A percentile compares a stretch with the other conserved stretches of the same genome.
Evolutionary conservation across 2,329 filamentous ascomycete genomes (phyloP).

Genomic region (Penicillium sclerotiorum): DNA sequence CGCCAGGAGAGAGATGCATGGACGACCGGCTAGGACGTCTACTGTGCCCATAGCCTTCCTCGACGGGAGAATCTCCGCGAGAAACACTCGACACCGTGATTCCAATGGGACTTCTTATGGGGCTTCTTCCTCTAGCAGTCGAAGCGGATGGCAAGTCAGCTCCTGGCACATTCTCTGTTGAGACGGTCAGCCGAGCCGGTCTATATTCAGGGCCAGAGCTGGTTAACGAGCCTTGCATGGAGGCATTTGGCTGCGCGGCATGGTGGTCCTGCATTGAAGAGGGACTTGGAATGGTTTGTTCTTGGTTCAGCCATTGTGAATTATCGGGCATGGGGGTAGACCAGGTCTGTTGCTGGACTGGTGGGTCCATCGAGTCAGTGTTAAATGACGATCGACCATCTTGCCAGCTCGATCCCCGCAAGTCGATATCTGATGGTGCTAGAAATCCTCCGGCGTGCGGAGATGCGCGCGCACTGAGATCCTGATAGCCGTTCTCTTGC

Average conservation of each 20-base stretch:
- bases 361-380: conserved; percentile 7
- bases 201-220: conserved; percentile 1
- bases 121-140: conserved; percentile 40
- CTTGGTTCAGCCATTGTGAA: conserved; percentile 38
- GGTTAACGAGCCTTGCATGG: conserved; percentile 12
- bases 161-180: conserved; percentile 5
- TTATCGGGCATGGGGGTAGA: conserved; percentile 21
- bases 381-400: conserved; percentile 16
- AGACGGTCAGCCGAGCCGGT: conserved; percentile 11
- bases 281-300: conserved; percentile 34
- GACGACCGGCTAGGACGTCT: conserved; percentile 38
- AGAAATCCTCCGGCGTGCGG: conserved; percentile 15
- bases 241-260: conserved; percentile 13
- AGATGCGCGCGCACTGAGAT: conserved; percentile 13
- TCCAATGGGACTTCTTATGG: conserved; percentile 49
- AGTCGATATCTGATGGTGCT: conserved; percentile 21
- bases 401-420: conserved; percentile 13
- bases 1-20: conserved; percentile 39
- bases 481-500: conserved; percentile 12
- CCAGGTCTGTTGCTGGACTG: conserved; percentile 9
- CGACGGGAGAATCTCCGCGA: conserved; percentile 48
- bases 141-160: conserved; percentile 15
- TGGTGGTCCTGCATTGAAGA: conserved; percentile 24
- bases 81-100: conserved; percentile 45
- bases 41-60: conserved; percentile 18